Percentiles rank a stretch among this genome's conserved stretches.
Conservation (phyloP, 306 rosid species). For the Rosa persica region DNA sequence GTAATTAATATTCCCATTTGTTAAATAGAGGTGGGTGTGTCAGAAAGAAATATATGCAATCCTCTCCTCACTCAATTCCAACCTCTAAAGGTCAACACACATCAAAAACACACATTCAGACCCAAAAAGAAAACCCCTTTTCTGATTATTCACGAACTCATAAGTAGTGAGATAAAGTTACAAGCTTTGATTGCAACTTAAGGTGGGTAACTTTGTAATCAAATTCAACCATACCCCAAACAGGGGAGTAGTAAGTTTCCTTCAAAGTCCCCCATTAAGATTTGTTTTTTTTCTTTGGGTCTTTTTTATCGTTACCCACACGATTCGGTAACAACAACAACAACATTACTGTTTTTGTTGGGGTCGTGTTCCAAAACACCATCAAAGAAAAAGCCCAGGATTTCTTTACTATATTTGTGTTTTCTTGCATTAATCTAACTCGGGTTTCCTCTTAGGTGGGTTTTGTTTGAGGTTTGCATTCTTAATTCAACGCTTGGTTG, state of each 20-base stretch:
- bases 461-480: background rate
- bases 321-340: constrained; percentile 22
- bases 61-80: constrained; percentile 19
- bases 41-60: constrained; percentile 24
- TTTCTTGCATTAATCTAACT: background rate
- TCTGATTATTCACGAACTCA: constrained; percentile 22
- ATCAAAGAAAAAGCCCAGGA: constrained; percentile 10
- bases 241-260: constrained; percentile 3
- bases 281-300: background rate
- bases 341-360: background rate
- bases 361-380: constrained; percentile 14
- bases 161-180: constrained; percentile 10
- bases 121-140: background rate
- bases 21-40: constrained; percentile 36
- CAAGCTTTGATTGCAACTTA: constrained; percentile 26
- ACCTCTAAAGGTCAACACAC: constrained; percentile 33
- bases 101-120: constrained; percentile 18
- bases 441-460: background rate
- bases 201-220: constrained; percentile 1
- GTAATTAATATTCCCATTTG: constrained; percentile 24
- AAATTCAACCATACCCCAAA: constrained; percentile 3
- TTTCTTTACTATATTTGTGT: constrained; percentile 1
- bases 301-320: constrained; percentile 14
- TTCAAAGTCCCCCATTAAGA: constrained; percentile 14
- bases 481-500: background rate